Evolutionary conservation across 257 asterid genomes (phyloP), one percentile per base, ranked within the genome.

Genomic region (Misopates orontium): DNA sequence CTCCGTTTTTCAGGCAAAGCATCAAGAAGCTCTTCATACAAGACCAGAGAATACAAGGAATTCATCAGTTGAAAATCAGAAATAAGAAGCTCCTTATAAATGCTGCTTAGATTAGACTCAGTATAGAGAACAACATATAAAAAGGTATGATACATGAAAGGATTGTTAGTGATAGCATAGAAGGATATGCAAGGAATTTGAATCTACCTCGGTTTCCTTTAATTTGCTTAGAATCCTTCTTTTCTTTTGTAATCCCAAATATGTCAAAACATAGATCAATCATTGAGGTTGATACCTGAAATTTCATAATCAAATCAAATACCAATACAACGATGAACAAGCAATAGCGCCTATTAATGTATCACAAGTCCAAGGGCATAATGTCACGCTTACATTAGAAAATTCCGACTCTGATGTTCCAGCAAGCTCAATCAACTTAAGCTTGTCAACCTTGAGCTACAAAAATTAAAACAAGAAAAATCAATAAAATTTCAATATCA

Each of bases 371-470:
- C 36, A 28, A 28, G 36, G 7, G 7, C 36, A 28, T 28, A 28
- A 28, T 28, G 36, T 28, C 36, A 28, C 36, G 36, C 90, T 82
- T 80, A 93, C 96, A 68, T 68, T 83, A 52, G 95, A 52, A 71
- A 87, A 93, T 73, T 86, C 99, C 22, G 96, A 76, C 71, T 93
- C 99, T 57, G 97, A 83, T 66, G 96, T 82, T 45, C 97, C 99
- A 36, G 96, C 89, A 51, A 93, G 80, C 69, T 87, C 97, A 51
- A 90, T 83, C 71, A 93, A 69, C 92, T 85, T 93, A 54, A 70
- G 61, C 70, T 83, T 93, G 67, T 93, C 99, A 15, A 82, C 95
- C 80, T 90, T 93, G 67, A 93, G 85, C 99, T 93, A 84, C 73
- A 72, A 56, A 77, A 56, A 22, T 39, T 13, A 58, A 0, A 47